Evolutionary conservation across 257 asterid genomes (phyloP).

Genomic region (Gentiana straminea): DNA sequence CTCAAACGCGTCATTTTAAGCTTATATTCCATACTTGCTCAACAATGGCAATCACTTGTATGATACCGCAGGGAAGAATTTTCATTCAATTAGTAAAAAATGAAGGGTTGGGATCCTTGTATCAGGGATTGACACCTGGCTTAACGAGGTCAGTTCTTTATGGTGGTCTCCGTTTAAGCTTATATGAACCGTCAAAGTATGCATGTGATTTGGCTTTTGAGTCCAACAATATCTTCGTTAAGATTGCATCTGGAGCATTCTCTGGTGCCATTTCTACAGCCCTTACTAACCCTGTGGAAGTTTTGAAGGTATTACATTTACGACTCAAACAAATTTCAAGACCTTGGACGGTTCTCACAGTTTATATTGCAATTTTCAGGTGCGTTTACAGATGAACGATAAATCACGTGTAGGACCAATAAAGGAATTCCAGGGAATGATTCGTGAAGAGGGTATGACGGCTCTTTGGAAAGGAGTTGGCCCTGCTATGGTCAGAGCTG

Average conservation of each 20-base stretch:
- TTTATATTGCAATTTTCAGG: constrained; percentile 34
- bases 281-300: constrained; percentile 84
- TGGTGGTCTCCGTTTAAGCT: constrained; percentile 99
- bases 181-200: constrained; percentile 94
- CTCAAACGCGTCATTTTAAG: constrained; percentile 1
- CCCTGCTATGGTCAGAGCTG: constrained; percentile 94
- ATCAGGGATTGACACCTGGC: constrained; percentile 83
- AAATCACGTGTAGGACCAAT: constrained; percentile 36
- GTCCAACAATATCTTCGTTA: constrained; percentile 93
- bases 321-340: constrained; percentile 5
- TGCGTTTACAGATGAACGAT: constrained; percentile 66
- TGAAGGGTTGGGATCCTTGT: constrained; percentile 80
- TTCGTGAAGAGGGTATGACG: constrained; percentile 61
- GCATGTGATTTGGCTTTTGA: constrained; percentile 93
- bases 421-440: constrained; percentile 53
- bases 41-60: constrained; percentile 9
- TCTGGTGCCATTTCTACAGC: constrained; percentile 96
- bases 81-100: constrained; percentile 56
- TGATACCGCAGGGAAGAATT: constrained; percentile 52
- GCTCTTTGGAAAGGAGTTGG: constrained; percentile 98
- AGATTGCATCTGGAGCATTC: constrained; percentile 96
- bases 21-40: neutral
- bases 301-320: constrained; percentile 55
- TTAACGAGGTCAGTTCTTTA: constrained; percentile 98
- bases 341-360: constrained; percentile 14